Evolutionary conservation across 441 rosid species (phyloP).

Genomic region (Brassica hybrid): DNA sequence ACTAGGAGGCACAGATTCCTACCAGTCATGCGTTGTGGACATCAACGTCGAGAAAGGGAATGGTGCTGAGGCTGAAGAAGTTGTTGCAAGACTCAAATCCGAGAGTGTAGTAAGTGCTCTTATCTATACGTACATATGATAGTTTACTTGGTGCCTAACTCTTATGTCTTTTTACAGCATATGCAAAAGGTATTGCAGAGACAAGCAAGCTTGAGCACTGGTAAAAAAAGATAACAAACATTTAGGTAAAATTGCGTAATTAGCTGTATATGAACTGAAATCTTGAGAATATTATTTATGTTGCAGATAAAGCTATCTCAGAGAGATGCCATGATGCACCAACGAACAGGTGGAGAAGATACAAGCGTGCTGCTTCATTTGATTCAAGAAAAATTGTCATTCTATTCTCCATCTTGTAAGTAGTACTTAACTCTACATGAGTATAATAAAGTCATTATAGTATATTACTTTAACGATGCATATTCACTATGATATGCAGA

Average conservation of each 20-base stretch:
- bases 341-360: constrained; percentile 86
- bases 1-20: constrained; percentile 58
- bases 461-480: background rate
- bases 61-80: constrained; percentile 38
- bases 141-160: too few species aligned
- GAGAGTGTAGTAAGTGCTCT: constrained; percentile 19
- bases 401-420: constrained; percentile 90
- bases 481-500: constrained; percentile 47
- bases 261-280: background rate
- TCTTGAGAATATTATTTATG: background rate
- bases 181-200: too few species aligned
- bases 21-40: constrained; percentile 68
- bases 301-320: background rate
- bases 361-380: constrained; percentile 80
- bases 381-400: constrained; percentile 89
- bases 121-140: too few species aligned
- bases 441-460: too few species aligned
- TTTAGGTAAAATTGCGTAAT: constrained; percentile 23
- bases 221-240: constrained; percentile 43
- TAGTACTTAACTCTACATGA: background rate
- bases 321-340: constrained; percentile 78
- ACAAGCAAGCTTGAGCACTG: constrained; percentile 76
- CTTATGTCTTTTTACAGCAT: too few species aligned
- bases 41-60: constrained; percentile 65
- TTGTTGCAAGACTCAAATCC: constrained; percentile 34